Evolutionary conservation across 2,329 filamentous ascomycete species (phyloP).

Genomic region (Passalora sequoiae): DNA sequence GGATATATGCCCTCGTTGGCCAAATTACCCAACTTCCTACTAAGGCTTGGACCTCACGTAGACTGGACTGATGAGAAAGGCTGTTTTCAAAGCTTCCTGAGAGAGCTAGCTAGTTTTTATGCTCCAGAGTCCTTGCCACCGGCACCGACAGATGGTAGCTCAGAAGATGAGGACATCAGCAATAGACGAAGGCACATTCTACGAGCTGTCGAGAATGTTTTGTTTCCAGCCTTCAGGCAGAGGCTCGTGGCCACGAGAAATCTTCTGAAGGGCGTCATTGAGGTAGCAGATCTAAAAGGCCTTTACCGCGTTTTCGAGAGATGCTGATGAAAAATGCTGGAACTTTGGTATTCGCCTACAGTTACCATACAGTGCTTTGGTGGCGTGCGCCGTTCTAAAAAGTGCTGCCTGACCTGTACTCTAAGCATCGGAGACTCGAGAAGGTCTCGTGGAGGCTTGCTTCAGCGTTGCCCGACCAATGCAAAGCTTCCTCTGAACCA

Average conservation of each 20-base stretch:
- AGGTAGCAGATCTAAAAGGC: slow-evolving; percentile 39
- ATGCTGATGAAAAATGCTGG: slow-evolving; percentile 21
- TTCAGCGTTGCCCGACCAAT: no score
- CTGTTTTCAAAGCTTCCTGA: slow-evolving; percentile 81
- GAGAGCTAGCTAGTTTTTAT: slow-evolving; percentile 83
- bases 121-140: slow-evolving; percentile 77
- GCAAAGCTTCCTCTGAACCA: not conserved
- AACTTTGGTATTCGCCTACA: not conserved
- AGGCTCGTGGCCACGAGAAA: slow-evolving; percentile 72
- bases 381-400: not conserved
- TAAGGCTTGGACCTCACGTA: slow-evolving; percentile 81
- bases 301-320: slow-evolving; percentile 29
- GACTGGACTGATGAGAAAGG: slow-evolving; percentile 78
- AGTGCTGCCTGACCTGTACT: no score
- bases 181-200: slow-evolving; percentile 51
- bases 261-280: slow-evolving; percentile 20
- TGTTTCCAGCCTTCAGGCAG: slow-evolving; percentile 85
- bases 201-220: slow-evolving; percentile 71
- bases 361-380: not conserved
- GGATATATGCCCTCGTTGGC: slow-evolving; percentile 80
- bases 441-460: no score
- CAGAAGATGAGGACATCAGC: slow-evolving; percentile 48
- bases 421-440: no score
- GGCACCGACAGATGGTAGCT: slow-evolving; percentile 14
- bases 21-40: slow-evolving; percentile 83